These are phyloP conservation scores for Leccinum pellstonianum DNA, from an alignment of 768 basidiomycete species.

Conservation along the genomic window DNA sequence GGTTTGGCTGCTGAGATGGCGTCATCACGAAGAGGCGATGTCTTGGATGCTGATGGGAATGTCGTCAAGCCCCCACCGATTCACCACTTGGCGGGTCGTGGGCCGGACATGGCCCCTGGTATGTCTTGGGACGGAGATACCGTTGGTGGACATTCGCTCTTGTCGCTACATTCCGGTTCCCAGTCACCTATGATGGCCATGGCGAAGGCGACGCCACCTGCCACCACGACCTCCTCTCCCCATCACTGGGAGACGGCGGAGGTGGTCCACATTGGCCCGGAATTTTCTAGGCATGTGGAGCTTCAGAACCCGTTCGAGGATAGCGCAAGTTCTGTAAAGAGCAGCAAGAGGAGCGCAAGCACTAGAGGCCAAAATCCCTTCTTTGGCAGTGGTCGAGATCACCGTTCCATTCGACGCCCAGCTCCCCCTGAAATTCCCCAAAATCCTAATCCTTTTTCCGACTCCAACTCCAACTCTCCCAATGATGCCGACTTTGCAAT, in stretches of 20 bases:
- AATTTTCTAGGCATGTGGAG: constrained; percentile 2
- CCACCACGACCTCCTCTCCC: constrained; percentile 42
- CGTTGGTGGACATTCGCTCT: constrained; percentile 46
- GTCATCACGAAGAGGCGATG: constrained; percentile 26
- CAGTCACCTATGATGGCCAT: constrained; percentile 47
- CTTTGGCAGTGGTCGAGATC: constrained; percentile 41
- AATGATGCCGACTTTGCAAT: constrained; percentile 40
- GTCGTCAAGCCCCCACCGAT: constrained; percentile 33
- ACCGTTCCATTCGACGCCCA: constrained; percentile 22
- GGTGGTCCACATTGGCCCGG: constrained; percentile 42
- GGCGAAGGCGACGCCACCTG: constrained; percentile 62
- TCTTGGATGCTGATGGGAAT: constrained; percentile 20
- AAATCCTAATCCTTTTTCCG: constrained; percentile 43
- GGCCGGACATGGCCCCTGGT: constrained; percentile 36
- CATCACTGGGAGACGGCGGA: constrained; percentile 75
- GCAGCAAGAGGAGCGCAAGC: not conserved
- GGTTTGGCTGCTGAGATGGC: constrained; percentile 54
- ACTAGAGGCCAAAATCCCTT: constrained; percentile 36
- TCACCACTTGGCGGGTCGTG: constrained; percentile 44
- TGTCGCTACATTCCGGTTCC: constrained; percentile 44
- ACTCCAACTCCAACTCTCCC: constrained; percentile 25
- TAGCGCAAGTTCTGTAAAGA: constrained; percentile 15
- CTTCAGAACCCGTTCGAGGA: constrained; percentile 30
- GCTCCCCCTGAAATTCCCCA: constrained; percentile 10
- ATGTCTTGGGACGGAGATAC: constrained; percentile 56